Percentiles rank a stretch among this genome's conserved stretches.
Evolutionary conservation across 306 rosid genomes (phyloP).

Genomic region (Sechiopsis laciniata): DNA sequence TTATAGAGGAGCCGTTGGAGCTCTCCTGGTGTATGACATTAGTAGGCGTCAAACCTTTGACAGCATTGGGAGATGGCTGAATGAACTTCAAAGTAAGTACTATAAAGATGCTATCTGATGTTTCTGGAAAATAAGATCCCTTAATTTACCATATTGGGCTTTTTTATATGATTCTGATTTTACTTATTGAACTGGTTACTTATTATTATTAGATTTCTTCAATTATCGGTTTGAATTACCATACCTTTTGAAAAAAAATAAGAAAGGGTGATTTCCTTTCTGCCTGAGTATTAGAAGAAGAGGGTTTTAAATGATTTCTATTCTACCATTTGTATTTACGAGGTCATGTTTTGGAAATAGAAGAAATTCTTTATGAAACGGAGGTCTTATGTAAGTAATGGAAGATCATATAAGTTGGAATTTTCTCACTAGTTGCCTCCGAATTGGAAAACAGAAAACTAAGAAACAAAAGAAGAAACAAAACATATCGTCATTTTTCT

Average conservation of each 20-base stretch:
- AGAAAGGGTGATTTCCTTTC: not conserved
- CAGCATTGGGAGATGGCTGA: conserved; percentile 81
- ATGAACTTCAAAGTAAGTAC: conserved; percentile 77
- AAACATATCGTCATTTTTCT: too few species aligned
- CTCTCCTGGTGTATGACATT: conserved; percentile 76
- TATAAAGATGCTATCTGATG: not conserved
- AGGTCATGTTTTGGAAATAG: not conserved
- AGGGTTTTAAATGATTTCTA: not conserved
- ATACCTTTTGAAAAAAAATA: not conserved
- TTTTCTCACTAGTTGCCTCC: too few species aligned
- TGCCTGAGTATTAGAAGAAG: not conserved
- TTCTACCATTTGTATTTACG: not conserved
- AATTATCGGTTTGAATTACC: not conserved
- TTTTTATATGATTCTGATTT: not conserved
- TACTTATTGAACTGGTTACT: not conserved
- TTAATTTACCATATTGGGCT: not conserved
- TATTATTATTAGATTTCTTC: not conserved
- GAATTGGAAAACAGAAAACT: too few species aligned
- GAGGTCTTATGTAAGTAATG: not conserved
- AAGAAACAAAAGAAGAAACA: too few species aligned
- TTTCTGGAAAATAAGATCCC: not conserved
- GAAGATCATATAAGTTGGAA: not conserved
- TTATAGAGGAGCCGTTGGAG: conserved; percentile 88
- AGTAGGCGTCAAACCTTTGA: conserved; percentile 83
- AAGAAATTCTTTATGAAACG: too few species aligned